A percentile compares a stretch with the other conserved stretches of the same genome.
Conservation (phyloP, 768 basidiomycete genomes). For the Mycena belliarum region DNA sequence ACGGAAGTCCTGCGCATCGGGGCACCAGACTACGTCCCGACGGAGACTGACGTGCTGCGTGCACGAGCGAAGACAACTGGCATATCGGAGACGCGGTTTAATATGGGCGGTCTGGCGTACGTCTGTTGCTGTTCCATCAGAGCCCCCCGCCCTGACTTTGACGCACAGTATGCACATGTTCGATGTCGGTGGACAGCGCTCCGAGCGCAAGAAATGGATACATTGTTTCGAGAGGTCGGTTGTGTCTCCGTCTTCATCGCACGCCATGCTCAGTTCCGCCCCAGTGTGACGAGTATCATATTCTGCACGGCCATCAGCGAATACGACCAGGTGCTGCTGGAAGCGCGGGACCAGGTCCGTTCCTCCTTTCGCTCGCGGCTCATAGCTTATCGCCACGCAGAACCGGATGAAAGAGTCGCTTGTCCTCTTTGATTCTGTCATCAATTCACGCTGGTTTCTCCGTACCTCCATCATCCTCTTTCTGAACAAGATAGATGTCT, state of each 20-base stretch:
- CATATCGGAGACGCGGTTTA: slow-evolving; percentile 85
- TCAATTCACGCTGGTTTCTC: slow-evolving; percentile 92
- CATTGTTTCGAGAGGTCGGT: slow-evolving; percentile 55
- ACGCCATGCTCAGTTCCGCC: slow-evolving; percentile 13
- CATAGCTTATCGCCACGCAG: slow-evolving; percentile 37
- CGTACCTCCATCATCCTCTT: slow-evolving; percentile 90
- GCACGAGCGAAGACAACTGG: slow-evolving; percentile 90
- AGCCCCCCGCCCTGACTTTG: background rate
- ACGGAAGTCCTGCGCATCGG: slow-evolving; percentile 83
- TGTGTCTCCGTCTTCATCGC: background rate
- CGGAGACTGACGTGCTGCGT: slow-evolving; percentile 82
- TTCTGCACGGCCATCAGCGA: slow-evolving; percentile 66
- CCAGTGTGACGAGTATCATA: slow-evolving; percentile 57
- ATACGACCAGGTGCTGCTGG: slow-evolving; percentile 59
- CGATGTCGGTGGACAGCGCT: slow-evolving; percentile 79
- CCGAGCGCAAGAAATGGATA: slow-evolving; percentile 83
- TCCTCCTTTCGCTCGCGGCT: slow-evolving; percentile 23
- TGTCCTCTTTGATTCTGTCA: slow-evolving; percentile 88
- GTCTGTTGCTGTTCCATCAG: slow-evolving; percentile 18
- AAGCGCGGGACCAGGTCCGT: slow-evolving; percentile 52
- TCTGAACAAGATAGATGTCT: slow-evolving; percentile 93
- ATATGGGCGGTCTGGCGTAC: slow-evolving; percentile 64
- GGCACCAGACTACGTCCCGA: slow-evolving; percentile 76
- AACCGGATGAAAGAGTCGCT: slow-evolving; percentile 94
- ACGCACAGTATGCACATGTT: slow-evolving; percentile 63